phyloP scores from a whole-genome alignment of 108 stramenopile genomes.

The Schizochytrium sp. region DNA sequence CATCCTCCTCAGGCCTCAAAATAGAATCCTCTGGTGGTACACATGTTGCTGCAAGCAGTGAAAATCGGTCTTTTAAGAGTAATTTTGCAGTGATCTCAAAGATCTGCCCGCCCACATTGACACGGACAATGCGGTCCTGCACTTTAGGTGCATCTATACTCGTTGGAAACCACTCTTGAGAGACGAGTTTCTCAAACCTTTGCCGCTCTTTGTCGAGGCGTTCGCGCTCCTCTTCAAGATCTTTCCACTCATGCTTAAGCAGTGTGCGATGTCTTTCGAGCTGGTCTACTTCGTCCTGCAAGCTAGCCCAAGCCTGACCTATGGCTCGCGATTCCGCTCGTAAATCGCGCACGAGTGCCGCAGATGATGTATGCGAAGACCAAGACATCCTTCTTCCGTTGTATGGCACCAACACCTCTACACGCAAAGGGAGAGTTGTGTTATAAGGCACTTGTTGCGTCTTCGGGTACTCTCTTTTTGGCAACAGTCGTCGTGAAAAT shows the following conservation, averaged over 20 bases:
- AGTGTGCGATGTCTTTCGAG: conserved; percentile 19
- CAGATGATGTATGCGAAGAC: neutral
- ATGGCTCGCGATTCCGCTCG: conserved; percentile 15
- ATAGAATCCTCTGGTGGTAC: conserved; percentile 55
- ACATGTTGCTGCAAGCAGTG: conserved; percentile 48
- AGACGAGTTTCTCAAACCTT: conserved; percentile 34
- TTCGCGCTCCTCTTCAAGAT: conserved; percentile 57
- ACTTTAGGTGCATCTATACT: neutral
- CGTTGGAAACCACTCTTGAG: conserved; percentile 46
- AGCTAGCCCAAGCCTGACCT: conserved; percentile 14
- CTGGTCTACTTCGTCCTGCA: conserved; percentile 59
- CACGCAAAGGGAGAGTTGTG: no score
- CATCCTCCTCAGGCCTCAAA: conserved; percentile 28
- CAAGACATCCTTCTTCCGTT: neutral
- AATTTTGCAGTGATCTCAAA: conserved; percentile 29
- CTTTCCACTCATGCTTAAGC: conserved; percentile 55
- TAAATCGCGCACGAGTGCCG: conserved; percentile 46
- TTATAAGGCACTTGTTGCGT: no score
- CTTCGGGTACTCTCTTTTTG: no score
- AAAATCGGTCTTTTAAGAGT: conserved; percentile 32
- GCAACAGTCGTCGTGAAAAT: no score
- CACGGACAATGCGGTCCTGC: conserved; percentile 42
- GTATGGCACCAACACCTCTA: neutral
- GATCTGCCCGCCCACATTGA: conserved; percentile 51
- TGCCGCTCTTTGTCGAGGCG: conserved; percentile 42